Base-by-base conservation (phyloP, 2,329 filamentous ascomycete species). In the Penicillium palitans region DNA sequence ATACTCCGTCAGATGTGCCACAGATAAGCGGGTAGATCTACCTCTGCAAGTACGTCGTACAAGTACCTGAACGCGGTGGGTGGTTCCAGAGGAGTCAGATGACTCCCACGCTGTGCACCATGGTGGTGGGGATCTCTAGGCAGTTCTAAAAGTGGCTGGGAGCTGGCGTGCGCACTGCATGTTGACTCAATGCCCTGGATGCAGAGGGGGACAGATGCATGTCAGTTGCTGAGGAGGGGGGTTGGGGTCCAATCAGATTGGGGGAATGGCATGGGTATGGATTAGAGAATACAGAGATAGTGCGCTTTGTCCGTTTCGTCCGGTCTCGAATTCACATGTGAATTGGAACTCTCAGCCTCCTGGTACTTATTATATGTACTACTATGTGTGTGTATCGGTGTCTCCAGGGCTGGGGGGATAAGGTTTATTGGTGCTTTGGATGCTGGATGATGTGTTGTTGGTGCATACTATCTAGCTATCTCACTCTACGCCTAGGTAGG, bases 41-140 rank as follows among this genome's bases (percentile, higher is more conserved):
- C 41, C 25, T 52, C 33, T 31, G 25, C 25, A 52, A 50, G 21
- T 37, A 52, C 1, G 44, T 49, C 31, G 45, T n/a, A 50, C 46
- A 44, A 35, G 37, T 52, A 51, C 46, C 46, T 37, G 46, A 27
- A 13, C 39, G 13, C 39, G 6, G n/a, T 41, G 57, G 57, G 42
- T 62, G 61, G 61, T 56, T 59, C 61, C 49, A 44, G 47, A 27
- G 44, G 27, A 54, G 63, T 66, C 64, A 66, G 58, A 62, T 65
- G 64, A 66, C 61, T 55, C 45, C 42, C 55, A 62, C 54, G 55
- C 52, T 39, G 55, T 61, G 56, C 40, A 58, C 44, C 17, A 29
- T 4, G 8, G 39, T 27, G 51, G n/a, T 33, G 21, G 47, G 40
- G 24, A 25, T 50, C 39, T 52, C 39, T 33, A 52, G 50, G 48